Percentiles rank a stretch among this genome's conserved stretches.
These are phyloP conservation scores for Fusarium citri DNA, from an alignment of 2,329 filamentous ascomycete genomes.

Conservation along the genomic window DNA sequence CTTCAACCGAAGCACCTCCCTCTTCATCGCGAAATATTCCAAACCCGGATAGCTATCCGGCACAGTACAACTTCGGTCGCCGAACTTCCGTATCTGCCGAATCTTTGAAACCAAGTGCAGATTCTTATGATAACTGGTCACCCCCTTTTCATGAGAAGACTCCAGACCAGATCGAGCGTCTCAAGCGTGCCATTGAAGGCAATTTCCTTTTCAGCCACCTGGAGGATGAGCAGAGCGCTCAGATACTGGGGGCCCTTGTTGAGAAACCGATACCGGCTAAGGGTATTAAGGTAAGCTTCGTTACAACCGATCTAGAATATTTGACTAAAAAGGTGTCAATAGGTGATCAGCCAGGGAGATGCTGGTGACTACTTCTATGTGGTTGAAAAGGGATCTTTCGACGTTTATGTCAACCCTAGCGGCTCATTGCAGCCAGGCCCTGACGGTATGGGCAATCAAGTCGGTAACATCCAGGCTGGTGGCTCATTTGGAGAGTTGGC, in stretches of 20 bases:
- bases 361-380: constrained; percentile 98
- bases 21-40: constrained; percentile 61
- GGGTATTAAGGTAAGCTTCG: constrained; percentile 73
- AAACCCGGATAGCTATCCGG: constrained; percentile 79
- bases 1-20: constrained; percentile 59
- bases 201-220: constrained; percentile 97
- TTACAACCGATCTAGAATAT: neutral
- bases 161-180: constrained; percentile 79
- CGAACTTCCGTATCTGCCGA: constrained; percentile 97
- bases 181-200: constrained; percentile 83
- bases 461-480: constrained; percentile 84
- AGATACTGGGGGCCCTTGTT: constrained; percentile 89
- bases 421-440: constrained; percentile 83
- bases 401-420: constrained; percentile 86
- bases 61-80: constrained; percentile 92
- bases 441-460: constrained; percentile 85
- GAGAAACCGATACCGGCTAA: constrained; percentile 97
- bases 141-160: constrained; percentile 89
- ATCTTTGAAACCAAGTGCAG: constrained; percentile 88
- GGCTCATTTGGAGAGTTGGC: constrained; percentile 97
- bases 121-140: constrained; percentile 88
- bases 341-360: constrained; percentile 96
- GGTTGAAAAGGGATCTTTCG: constrained; percentile 89
- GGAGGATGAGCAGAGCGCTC: constrained; percentile 89
- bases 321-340: constrained; percentile 48